Conservation (phyloP, 257 asterid genomes). For the Orobanche coerulescens region DNA sequence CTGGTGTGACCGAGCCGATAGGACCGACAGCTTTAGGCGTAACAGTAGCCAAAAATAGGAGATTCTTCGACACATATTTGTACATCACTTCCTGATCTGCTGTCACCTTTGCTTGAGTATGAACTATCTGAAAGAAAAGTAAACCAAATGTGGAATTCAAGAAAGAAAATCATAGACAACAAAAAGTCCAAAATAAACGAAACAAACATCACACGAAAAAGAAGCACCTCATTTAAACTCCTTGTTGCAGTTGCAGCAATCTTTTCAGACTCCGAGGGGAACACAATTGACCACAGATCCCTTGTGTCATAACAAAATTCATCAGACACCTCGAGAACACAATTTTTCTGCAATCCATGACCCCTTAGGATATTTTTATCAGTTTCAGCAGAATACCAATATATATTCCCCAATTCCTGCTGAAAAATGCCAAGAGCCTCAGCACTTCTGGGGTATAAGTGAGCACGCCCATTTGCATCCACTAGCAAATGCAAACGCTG, state of each 20-base stretch:
- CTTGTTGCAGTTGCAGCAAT: constrained; percentile 74
- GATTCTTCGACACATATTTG: constrained; percentile 79
- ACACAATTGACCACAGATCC: constrained; percentile 75
- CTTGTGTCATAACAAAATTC: constrained; percentile 59
- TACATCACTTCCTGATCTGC: constrained; percentile 92
- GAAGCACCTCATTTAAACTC: constrained; percentile 67
- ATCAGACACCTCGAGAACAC: constrained; percentile 47
- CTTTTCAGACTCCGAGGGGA: constrained; percentile 84
- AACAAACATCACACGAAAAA: background rate
- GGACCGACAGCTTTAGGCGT: constrained; percentile 80
- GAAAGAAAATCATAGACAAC: constrained; percentile 13
- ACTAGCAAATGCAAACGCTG: constrained; percentile 75
- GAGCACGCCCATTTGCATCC: constrained; percentile 59
- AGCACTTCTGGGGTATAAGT: constrained; percentile 71
- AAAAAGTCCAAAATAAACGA: constrained; percentile 8
- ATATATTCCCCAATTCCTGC: constrained; percentile 60
- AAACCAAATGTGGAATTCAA: constrained; percentile 1
- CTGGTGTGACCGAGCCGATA: constrained; percentile 85
- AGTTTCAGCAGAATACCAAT: constrained; percentile 82
- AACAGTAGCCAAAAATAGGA: constrained; percentile 83
- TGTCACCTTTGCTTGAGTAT: constrained; percentile 89
- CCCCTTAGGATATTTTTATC: constrained; percentile 65
- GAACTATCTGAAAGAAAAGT: constrained; percentile 63
- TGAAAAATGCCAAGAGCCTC: constrained; percentile 75
- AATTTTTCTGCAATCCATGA: constrained; percentile 49